Evolutionary conservation across 805 yeast species (phyloP), one percentile per base, ranked within the genome.

Genomic region (Clavispora vitiphila): DNA sequence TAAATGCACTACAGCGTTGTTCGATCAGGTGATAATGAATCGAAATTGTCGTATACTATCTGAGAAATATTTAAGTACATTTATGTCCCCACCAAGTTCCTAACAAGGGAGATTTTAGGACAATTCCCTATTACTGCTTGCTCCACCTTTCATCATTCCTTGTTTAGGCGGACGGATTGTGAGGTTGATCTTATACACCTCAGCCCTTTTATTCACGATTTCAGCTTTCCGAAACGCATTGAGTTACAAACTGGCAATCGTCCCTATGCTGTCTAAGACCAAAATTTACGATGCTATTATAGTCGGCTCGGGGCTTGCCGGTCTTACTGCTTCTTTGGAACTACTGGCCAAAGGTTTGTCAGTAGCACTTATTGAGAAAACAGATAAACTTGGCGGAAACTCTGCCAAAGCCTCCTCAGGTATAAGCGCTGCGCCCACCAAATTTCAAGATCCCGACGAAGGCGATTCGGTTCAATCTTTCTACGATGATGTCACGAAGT

Each of bases 341-440:
- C 49, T 74, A 16, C 55, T 60, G 19, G 57, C 66, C 31, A 47
- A 58, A 19, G 69, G 71, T 11, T 46, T 63, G 18, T 67, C 74
- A 1, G 76, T 78, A 4, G 53, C 69, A 0, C 43, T 79, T 6
- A 41, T 79, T 3, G 84, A 79, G 40, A 79, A 79, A 49, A 60
- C 71, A 0, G 60, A 58, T 11, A 62, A 64, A 22, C 54, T 76
- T 25, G 84, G 84, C 23, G 83, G 83, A 6, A 79, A 79, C 48
- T 78, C 83, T 2, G 69, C 71, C 41, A 78, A 77, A 57, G 84
- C 84, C 0, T 76, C 81, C 3, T 74, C 80, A 19, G 84, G 84
- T 18, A 78, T 79, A 41, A 78, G 78, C 55, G 73, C 71, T 1
- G 68, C 50, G 1, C 63, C 63, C 4, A 65, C 72, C 0, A 42